A percentile compares a stretch with the other conserved stretches of the same genome.
These are phyloP conservation scores for Penicillium coffeae DNA, from an alignment of 495 filamentous ascomycete genomes.

Conservation along the genomic window DNA sequence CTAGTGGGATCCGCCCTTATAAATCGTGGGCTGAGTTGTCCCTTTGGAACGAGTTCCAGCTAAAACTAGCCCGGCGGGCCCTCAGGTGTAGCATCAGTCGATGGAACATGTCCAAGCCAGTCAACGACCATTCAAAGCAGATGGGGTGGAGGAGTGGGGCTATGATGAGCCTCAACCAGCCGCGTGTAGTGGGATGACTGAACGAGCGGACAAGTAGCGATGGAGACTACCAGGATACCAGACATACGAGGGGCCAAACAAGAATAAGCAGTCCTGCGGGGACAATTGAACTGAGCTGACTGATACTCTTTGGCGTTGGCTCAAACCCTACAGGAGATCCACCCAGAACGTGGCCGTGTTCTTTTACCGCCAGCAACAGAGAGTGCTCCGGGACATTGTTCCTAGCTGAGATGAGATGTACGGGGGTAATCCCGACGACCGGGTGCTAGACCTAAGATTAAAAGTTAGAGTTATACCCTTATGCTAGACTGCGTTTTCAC, in stretches of 20 bases:
- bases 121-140: slow-evolving; percentile 5
- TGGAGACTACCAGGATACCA: too few relatives aligned
- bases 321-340: too few relatives aligned
- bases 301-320: not conserved
- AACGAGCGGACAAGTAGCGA: slow-evolving; percentile 1
- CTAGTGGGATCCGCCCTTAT: slow-evolving; percentile 3
- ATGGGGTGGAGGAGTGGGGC: slow-evolving; percentile 10
- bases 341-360: too few relatives aligned
- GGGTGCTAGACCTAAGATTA: too few relatives aligned
- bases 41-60: slow-evolving; percentile 1
- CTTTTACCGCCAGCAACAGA: too few relatives aligned
- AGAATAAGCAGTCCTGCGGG: not conserved
- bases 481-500: too few relatives aligned
- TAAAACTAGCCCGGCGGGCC: slow-evolving; percentile 6
- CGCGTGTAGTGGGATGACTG: not conserved
- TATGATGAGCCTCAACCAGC: slow-evolving; percentile 16
- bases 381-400: too few relatives aligned
- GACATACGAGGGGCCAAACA: not conserved
- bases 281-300: not conserved
- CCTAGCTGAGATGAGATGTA: too few relatives aligned
- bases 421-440: too few relatives aligned
- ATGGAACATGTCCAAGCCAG: too few relatives aligned
- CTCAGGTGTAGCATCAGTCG: slow-evolving; percentile 15
- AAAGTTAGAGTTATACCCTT: too few relatives aligned
- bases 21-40: slow-evolving; percentile 7